Base-by-base conservation (phyloP, 345 rosid species). In the Geranium brycei region DNA sequence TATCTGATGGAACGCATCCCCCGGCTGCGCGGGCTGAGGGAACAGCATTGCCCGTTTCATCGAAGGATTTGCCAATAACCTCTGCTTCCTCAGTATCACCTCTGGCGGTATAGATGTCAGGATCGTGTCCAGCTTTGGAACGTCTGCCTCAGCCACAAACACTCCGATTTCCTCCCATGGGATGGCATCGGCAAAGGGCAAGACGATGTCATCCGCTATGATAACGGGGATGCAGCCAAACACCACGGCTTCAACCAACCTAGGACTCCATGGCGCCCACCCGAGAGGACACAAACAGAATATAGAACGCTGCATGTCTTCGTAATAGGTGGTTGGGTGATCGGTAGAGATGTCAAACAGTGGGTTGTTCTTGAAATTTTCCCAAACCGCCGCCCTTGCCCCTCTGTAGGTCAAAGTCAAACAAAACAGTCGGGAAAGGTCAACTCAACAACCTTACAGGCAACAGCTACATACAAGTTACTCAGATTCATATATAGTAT, bases 221-320 rank as follows among this genome's bases (percentile, higher is more conserved):
- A 93, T 93, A 58, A 93, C 87, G 8, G 99, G 98, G 62, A 93
- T 90, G 82, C 99, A 93, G 1, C 99, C 99, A 53, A 93, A 93
- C 38, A 93, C 99, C 62, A 93, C 99, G 3, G 99, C 99, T 82
- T 93, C 99, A 1, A 93, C 99, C 17, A 93, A 75, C 75, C 97
- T 82, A 0, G 99, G 97, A 68, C 99, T 93, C 99, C 99, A 93
- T 1, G 99, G 99, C 0, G 99, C 97, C 99, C 99, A 93, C 0
- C 99, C 97, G 19, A 93, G 82, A 1, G 97, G 96, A 72, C 99
- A 93, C 75, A 93, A 68, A 69, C 97, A 93, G 80, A 92, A 89
- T 66, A 89, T 79, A 31, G 97, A 80, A 72, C 98, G 77, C 35
- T 92, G 98, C 98, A 92, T 92, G 69, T 92, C 98, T 82, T 92